A percentile compares a stretch with the other conserved stretches of the same genome.
Conservation (phyloP, 2,329 filamentous ascomycete genomes). For the Colletotrichum sublineola region DNA sequence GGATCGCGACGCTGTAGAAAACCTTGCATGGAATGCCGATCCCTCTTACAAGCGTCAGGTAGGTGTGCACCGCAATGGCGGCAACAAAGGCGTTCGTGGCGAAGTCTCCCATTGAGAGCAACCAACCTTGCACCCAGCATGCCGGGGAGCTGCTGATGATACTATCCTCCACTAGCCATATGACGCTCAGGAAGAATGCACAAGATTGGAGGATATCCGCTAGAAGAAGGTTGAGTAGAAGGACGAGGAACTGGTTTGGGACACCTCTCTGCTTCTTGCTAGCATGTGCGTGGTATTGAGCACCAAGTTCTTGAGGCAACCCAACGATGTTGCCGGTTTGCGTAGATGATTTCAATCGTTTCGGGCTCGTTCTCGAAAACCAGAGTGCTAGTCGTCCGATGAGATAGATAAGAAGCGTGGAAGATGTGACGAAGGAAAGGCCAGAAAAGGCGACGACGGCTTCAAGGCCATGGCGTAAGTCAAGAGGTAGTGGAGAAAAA, state of each 20-base stretch:
- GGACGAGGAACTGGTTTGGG: constrained; percentile 68
- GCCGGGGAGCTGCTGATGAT: constrained; percentile 62
- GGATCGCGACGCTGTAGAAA: constrained; percentile 58
- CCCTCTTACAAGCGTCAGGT: constrained; percentile 64
- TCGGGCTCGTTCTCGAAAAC: constrained; percentile 49
- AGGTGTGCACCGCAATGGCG: constrained; percentile 70
- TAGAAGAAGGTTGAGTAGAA: constrained; percentile 71
- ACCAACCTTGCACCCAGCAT: constrained; percentile 69
- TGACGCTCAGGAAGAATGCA: constrained; percentile 67
- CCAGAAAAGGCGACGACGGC: constrained; percentile 53
- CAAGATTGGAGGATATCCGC: constrained; percentile 70
- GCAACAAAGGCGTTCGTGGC: constrained; percentile 70
- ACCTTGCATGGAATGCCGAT: constrained; percentile 59
- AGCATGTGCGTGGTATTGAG: constrained; percentile 34
- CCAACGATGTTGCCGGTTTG: constrained; percentile 15
- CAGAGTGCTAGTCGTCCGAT: constrained; percentile 53
- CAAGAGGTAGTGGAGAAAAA: constrained; percentile 51
- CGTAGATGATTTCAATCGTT: constrained; percentile 46
- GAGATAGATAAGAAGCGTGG: constrained; percentile 52
- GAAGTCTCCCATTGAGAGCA: constrained; percentile 70
- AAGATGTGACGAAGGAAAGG: constrained; percentile 52
- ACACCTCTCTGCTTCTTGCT: constrained; percentile 37
- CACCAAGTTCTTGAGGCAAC: constrained; percentile 45
- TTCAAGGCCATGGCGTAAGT: constrained; percentile 52
- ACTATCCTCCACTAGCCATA: constrained; percentile 62